Evolutionary conservation across 2,329 filamentous ascomycete species (phyloP).

Genomic region (Pestalotiopsis sp.): DNA sequence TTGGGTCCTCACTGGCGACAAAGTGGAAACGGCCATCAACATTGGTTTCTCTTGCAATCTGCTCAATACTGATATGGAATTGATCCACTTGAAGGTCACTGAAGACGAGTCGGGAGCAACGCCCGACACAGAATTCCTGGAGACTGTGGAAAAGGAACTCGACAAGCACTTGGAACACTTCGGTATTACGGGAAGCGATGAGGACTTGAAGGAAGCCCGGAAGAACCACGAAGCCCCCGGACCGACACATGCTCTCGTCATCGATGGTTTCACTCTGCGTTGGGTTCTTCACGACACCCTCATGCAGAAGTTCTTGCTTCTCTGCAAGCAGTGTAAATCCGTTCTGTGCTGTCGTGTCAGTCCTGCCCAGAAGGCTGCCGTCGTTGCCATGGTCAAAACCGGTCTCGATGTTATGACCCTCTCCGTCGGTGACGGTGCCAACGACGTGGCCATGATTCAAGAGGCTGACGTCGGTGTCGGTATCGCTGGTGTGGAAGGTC

Average conservation of each 20-base stretch:
- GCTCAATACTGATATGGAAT: slow-evolving; percentile 95
- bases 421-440: slow-evolving; percentile 90
- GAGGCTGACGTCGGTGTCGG: slow-evolving; percentile 96
- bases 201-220: slow-evolving; percentile 78
- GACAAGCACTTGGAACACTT: slow-evolving; percentile 75
- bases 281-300: slow-evolving; percentile 81
- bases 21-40: slow-evolving; percentile 99
- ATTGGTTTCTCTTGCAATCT: slow-evolving; percentile 99
- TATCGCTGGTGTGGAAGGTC: slow-evolving; percentile 89
- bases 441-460: slow-evolving; percentile 97
- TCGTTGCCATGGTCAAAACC: slow-evolving; percentile 92
- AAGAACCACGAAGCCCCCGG: slow-evolving; percentile 84
- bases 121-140: slow-evolving; percentile 51
- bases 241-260: slow-evolving; percentile 88
- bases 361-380: slow-evolving; percentile 95
- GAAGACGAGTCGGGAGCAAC: slow-evolving; percentile 65
- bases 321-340: slow-evolving; percentile 96
- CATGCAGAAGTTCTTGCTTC: slow-evolving; percentile 88
- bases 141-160: slow-evolving; percentile 69
- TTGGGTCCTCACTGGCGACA: slow-evolving; percentile 98
- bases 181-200: slow-evolving; percentile 79
- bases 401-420: slow-evolving; percentile 96
- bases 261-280: slow-evolving; percentile 92
- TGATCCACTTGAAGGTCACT: slow-evolving; percentile 85
- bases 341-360: slow-evolving; percentile 98